Conservation (phyloP, 2,329 filamentous ascomycete genomes). For the Cladosporium sp. region DNA sequence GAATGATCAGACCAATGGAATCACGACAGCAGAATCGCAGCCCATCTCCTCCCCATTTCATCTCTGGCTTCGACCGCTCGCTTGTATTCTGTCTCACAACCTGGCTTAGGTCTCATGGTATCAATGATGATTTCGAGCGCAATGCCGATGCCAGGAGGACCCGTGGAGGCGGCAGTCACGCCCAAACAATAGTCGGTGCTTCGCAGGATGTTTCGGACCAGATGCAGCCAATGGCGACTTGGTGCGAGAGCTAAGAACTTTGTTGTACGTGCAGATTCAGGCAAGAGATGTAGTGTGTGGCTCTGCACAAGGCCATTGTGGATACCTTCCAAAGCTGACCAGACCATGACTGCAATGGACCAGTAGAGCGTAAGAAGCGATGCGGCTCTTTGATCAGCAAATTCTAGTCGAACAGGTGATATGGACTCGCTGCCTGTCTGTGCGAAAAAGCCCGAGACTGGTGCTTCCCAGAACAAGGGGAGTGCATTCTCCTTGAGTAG, state of each 20-base stretch:
- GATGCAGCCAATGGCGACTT: background rate
- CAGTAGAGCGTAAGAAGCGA: slow-evolving; percentile 5
- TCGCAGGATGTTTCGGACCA: background rate
- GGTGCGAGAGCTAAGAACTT: background rate
- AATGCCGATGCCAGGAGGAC: background rate
- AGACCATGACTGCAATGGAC: slow-evolving; percentile 3
- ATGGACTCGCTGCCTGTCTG: background rate
- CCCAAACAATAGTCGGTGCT: background rate
- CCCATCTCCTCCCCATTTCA: slow-evolving; percentile 8
- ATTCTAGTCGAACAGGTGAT: background rate
- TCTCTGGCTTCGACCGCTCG: background rate
- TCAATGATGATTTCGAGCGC: slow-evolving; percentile 7
- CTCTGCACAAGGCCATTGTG: background rate
- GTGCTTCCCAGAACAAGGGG: background rate
- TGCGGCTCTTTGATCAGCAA: background rate
- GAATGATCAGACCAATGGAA: background rate
- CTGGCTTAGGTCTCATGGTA: background rate
- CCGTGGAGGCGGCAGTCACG: background rate
- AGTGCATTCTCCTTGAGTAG: background rate
- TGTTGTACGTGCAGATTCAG: background rate
- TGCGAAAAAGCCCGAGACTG: background rate
- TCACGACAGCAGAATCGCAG: slow-evolving; percentile 1
- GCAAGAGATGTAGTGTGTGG: background rate
- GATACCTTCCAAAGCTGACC: background rate
- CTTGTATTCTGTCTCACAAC: background rate